Conservation (phyloP, 2,329 filamentous ascomycete species). For the Didymella pinodella region DNA sequence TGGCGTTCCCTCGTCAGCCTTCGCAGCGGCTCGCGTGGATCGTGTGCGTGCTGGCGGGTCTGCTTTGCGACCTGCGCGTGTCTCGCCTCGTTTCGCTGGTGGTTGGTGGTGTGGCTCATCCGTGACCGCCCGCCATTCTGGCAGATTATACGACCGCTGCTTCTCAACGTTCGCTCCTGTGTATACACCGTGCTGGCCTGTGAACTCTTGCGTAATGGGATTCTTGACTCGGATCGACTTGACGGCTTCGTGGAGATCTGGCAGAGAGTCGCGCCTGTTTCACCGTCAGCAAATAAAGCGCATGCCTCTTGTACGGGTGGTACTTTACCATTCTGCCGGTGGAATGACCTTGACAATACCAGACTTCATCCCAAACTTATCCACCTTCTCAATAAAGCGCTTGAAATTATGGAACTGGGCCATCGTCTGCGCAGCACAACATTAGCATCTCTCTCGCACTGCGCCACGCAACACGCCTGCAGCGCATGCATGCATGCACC, state of each 20-base stretch:
- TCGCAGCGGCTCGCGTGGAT: conserved; percentile 44
- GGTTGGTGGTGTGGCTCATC: conserved; percentile 96
- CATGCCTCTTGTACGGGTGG: background rate
- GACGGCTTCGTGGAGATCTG: conserved; percentile 80
- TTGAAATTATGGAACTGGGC: conserved; percentile 94
- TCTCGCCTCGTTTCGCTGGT: conserved; percentile 85
- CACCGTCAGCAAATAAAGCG: background rate
- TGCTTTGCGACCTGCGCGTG: conserved; percentile 60
- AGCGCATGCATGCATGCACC: conserved; percentile 15
- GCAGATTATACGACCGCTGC: conserved; percentile 93
- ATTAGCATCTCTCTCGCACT: conserved; percentile 28
- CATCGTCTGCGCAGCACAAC: conserved; percentile 68
- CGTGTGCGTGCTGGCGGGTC: conserved; percentile 45
- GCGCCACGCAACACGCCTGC: background rate
- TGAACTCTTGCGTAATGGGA: conserved; percentile 97
- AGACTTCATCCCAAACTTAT: conserved; percentile 95
- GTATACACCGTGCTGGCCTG: conserved; percentile 93
- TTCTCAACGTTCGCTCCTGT: conserved; percentile 97
- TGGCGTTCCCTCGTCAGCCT: conserved; percentile 44
- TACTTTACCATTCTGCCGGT: conserved; percentile 84
- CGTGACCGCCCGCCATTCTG: conserved; percentile 93
- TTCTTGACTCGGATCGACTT: conserved; percentile 95
- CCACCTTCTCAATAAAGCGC: conserved; percentile 86
- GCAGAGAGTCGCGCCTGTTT: conserved; percentile 71
- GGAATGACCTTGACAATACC: conserved; percentile 97